Percentiles rank a stretch among this genome's conserved stretches.
phyloP scores from a whole-genome alignment of 345 rosid species.

The Rhodamnia rubescens region DNA sequence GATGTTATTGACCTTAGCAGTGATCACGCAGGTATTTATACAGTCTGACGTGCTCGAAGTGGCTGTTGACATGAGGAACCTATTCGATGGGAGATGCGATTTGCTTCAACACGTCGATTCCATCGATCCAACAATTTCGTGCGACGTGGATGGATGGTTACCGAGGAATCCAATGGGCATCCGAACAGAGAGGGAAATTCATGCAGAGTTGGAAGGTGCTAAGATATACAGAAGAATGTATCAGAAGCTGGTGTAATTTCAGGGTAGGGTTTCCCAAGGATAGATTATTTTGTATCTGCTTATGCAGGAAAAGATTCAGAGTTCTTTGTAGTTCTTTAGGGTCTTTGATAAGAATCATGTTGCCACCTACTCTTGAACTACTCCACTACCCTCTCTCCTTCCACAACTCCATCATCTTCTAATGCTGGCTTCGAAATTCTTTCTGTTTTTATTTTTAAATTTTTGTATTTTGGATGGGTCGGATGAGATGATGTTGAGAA shows the following conservation, averaged over 20 bases:
- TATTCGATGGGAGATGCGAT: conserved; percentile 39
- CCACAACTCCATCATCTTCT: too few species aligned
- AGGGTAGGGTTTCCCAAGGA: background rate
- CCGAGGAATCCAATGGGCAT: conserved; percentile 67
- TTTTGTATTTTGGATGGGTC: too few species aligned
- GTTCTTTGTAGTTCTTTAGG: background rate
- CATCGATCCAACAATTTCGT: conserved; percentile 12
- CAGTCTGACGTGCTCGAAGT: conserved; percentile 91
- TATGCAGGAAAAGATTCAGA: background rate
- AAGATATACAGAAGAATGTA: conserved; percentile 75
- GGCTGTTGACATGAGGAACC: conserved; percentile 75
- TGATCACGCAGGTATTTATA: conserved; percentile 48
- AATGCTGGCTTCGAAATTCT: background rate
- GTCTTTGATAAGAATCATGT: background rate
- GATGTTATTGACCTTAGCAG: background rate
- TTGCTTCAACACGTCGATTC: conserved; percentile 35
- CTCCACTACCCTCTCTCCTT: background rate
- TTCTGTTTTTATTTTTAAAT: background rate
- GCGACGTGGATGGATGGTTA: conserved; percentile 67
- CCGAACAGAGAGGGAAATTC: conserved; percentile 88
- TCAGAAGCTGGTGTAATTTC: background rate
- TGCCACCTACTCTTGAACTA: background rate
- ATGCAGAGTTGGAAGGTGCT: conserved; percentile 69
- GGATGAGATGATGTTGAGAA: too few species aligned
- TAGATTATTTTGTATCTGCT: background rate